Evolutionary conservation across 352 stramenopile genomes (phyloP), one percentile per base, ranked within the genome.

Genomic region (Pythium utonaiense): DNA sequence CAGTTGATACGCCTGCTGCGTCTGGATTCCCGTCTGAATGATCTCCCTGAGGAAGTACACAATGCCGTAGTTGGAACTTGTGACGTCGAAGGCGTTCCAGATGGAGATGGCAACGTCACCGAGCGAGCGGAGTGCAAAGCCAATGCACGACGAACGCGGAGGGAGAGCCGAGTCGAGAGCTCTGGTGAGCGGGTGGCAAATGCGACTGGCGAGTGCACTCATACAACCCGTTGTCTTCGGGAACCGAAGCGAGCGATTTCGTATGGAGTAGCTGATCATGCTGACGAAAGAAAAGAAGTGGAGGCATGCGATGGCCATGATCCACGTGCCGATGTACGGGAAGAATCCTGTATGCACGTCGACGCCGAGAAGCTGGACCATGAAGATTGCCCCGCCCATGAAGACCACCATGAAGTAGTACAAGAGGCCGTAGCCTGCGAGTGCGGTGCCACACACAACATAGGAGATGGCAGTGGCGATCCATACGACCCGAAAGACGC

Each of bases 1-100:
- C 9, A 70, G 41, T 3, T 55, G 36, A 17, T 73, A 73, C 21
- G 69, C 69, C 42, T 76, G 65, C n/a, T 63, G 38, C 6, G 69
- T 63, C 41, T 76, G 69, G 5, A 76, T 38, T 10, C 14, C 51
- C 6, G 53, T 64, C 52, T 73, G 64, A 7, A 76, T 30, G 19
- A 69, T 14, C 47, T 76, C 69, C 4, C 61, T 65, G 3, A 53
- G 17, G 12, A 71, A n/a, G 51, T 59, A 70, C 1, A 70, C 44
- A 21, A 65, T 45, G 17, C 52, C 57, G 28, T 66, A 70, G 41
- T 70, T 65, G 45, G 34, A 27, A 12, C 38, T 62, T 6, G 56
- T 62, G 16, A 70, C 53, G 14, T 50, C 34, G 24, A 66, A 62
- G 12, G 57, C 40, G 19, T 22, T 25, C 56, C 57, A 70, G 1